Evolutionary conservation across 179 eudicot genomes (phyloP), one percentile per base, ranked within the genome.

Genomic region (Silene vulgaris): DNA sequence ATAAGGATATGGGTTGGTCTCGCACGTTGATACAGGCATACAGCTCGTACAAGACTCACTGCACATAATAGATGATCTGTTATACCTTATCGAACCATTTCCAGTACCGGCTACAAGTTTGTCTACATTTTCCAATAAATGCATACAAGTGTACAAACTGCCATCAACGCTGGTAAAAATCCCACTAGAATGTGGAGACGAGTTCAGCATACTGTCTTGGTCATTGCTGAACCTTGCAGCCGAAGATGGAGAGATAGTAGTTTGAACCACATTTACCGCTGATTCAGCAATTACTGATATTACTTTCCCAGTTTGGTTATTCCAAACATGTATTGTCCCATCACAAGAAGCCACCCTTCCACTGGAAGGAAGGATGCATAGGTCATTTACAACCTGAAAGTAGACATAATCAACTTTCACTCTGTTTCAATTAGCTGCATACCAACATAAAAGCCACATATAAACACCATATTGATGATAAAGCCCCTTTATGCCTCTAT

Each of bases 281-380:
- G 89, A 80, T 83, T 95, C 99, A 71, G 96, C 74, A 82, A 89
- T 89, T 74, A 90, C 76, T 80, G 91, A 88, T 65, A 95, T 78
- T 72, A 76, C 79, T 86, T 90, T 95, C 77, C 97, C 96, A 14
- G 93, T 89, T 75, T 89, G 99, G 79, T 89, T 84, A 83, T 90
- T 89, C 99, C 99, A 92, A 48, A 95, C 76, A 84, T 95, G 99
- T 79, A 92, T 84, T 32, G 90, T 92, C 80, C 99, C 99, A 85
- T 95, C 99, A 82, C 99, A 95, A 48, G 99, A 95, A 80, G 97
- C 99, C 75, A 91, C 90, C 81, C 96, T 87, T 52, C 83, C 93
- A 63, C 81, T 59, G 73, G 87, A 85, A 75, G 93, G 78, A 62
- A 95, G 82, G 74, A 87, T 82, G 79, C 93, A 85, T 12, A 95